phyloP scores from a whole-genome alignment of 2,329 filamentous ascomycete species.

The Chaetoscypha palmicola region DNA sequence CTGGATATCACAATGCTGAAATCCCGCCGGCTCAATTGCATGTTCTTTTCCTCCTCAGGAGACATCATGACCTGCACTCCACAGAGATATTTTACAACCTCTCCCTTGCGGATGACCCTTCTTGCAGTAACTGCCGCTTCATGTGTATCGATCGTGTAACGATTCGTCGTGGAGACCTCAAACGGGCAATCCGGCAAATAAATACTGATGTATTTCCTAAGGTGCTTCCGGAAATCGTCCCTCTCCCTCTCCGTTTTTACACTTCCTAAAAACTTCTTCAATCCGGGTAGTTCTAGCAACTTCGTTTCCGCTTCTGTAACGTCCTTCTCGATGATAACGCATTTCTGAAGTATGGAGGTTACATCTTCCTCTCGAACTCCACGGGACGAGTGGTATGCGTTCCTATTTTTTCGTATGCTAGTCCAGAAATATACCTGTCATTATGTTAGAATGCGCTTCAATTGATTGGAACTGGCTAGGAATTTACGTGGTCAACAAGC shows the following conservation, averaged over 20 bases:
- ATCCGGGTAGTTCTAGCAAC: conserved; percentile 64
- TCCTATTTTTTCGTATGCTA: conserved; percentile 86
- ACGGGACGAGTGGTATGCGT: conserved; percentile 76
- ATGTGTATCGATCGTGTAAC: conserved; percentile 84
- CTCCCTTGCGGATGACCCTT: conserved; percentile 68
- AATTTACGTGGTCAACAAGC: conserved; percentile 84
- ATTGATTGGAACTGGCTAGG: conserved; percentile 3
- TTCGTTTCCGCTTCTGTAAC: conserved; percentile 61
- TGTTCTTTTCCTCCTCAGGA: conserved; percentile 76
- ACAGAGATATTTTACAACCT: conserved; percentile 82
- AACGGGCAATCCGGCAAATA: conserved; percentile 92
- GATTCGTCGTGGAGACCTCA: conserved; percentile 88
- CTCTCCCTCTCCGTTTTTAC: conserved; percentile 72
- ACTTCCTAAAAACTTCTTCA: conserved; percentile 61
- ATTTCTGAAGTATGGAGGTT: conserved; percentile 50
- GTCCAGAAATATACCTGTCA: conserved; percentile 90
- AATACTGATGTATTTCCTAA: conserved; percentile 86
- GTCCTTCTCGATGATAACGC: conserved; percentile 71
- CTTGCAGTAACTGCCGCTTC: conserved; percentile 85
- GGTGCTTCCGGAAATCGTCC: conserved; percentile 77
- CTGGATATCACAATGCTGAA: conserved; percentile 97
- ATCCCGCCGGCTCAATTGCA: conserved; percentile 78
- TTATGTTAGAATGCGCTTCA: conserved; percentile 10
- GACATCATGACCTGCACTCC: conserved; percentile 92
- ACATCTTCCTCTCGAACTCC: conserved; percentile 61